phyloP scores from a whole-genome alignment of 352 stramenopile species.

The Peronospora farinosa region DNA sequence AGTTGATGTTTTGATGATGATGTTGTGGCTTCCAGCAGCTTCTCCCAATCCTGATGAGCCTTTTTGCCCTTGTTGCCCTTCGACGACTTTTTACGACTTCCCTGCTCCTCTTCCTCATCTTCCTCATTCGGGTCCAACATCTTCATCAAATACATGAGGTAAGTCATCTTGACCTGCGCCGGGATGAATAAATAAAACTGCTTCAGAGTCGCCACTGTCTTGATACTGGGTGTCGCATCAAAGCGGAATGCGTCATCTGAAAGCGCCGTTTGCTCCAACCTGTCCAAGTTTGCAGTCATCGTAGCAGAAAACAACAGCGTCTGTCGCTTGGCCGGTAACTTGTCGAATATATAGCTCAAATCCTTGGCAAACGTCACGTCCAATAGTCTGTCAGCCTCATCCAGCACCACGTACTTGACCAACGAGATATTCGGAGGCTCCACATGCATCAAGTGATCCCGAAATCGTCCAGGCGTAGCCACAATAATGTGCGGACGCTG shows the following conservation, averaged over 20 bases:
- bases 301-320: constrained; percentile 97
- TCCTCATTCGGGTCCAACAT: constrained; percentile 54
- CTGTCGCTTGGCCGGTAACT: constrained; percentile 79
- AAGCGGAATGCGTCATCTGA: constrained; percentile 55
- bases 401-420: constrained; percentile 94
- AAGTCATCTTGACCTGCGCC: constrained; percentile 92
- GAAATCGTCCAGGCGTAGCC: constrained; percentile 93
- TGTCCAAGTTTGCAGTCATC: constrained; percentile 90
- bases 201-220: constrained; percentile 89
- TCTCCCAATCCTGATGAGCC: constrained; percentile 19
- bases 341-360: constrained; percentile 81
- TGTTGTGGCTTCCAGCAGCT: constrained; percentile 17
- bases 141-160: constrained; percentile 88
- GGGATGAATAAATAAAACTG: constrained; percentile 99
- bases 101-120: constrained; percentile 49
- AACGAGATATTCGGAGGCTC: constrained; percentile 87
- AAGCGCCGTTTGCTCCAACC: constrained; percentile 68
- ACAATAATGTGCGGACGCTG: constrained; percentile 94
- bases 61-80: constrained; percentile 34
- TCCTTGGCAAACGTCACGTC: constrained; percentile 84
- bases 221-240: constrained; percentile 68
- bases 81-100: constrained; percentile 25
- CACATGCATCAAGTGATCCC: constrained; percentile 88
- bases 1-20: constrained; percentile 30
- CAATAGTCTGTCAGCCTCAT: constrained; percentile 96